Evolutionary conservation across 164 flowering plant species (phyloP).

Genomic region (Saururus chinensis): DNA sequence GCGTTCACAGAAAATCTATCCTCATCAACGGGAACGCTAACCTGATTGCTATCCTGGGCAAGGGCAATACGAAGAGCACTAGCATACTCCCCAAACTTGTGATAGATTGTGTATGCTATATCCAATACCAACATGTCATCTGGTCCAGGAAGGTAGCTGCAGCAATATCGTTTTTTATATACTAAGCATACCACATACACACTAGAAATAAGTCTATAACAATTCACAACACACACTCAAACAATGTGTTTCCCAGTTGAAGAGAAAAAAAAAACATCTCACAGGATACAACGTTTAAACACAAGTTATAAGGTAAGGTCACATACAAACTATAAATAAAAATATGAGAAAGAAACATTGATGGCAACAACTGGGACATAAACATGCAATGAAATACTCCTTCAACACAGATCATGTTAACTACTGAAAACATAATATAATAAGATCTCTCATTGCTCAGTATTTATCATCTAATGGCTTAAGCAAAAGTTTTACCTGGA

Average conservation of each 20-base stretch:
- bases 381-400: too few species aligned
- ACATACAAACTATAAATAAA: not conserved
- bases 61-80: constrained; percentile 90
- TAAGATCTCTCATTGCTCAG: too few species aligned
- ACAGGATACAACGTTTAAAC: not conserved
- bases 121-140: constrained; percentile 85
- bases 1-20: not conserved
- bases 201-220: too few species aligned
- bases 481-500: constrained; percentile 56
- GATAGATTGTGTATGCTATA: constrained; percentile 73
- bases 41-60: constrained; percentile 77
- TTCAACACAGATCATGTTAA: too few species aligned
- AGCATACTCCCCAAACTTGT: constrained; percentile 73
- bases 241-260: too few species aligned
- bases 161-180: constrained; percentile 3
- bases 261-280: too few species aligned
- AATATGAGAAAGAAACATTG: not conserved
- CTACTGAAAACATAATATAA: too few species aligned
- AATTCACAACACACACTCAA: too few species aligned
- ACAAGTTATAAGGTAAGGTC: too few species aligned
- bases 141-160: constrained; percentile 97
- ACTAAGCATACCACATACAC: too few species aligned
- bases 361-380: too few species aligned
- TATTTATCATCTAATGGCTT: not conserved
- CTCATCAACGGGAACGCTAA: constrained; percentile 10